Conservation (phyloP, 305 asterid species). For the Plantago lanceolata region DNA sequence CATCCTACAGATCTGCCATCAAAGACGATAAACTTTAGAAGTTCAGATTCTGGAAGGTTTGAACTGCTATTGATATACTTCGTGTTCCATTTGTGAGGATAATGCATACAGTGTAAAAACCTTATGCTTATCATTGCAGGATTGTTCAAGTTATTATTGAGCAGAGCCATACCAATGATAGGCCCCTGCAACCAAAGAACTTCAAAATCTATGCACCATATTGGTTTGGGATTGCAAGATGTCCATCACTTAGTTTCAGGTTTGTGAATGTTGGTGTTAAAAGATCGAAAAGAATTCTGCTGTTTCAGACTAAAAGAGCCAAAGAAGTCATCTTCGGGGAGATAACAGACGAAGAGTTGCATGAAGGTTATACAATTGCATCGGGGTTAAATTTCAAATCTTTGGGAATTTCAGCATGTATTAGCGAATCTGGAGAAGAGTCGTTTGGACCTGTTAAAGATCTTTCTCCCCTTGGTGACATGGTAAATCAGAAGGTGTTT, state of each 20-base stretch:
- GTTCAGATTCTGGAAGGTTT: constrained; percentile 96
- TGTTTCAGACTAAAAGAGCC: constrained; percentile 50
- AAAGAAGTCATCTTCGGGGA: constrained; percentile 67
- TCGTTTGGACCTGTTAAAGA: constrained; percentile 79
- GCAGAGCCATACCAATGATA: constrained; percentile 52
- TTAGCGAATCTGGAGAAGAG: constrained; percentile 56
- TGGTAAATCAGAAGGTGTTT: constrained; percentile 47
- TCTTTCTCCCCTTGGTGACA: constrained; percentile 84
- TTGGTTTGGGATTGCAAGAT: constrained; percentile 80
- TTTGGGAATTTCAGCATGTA: constrained; percentile 76
- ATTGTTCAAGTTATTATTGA: constrained; percentile 84
- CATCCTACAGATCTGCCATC: constrained; percentile 66
- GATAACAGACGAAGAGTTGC: constrained; percentile 81
- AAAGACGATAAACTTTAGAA: constrained; percentile 73
- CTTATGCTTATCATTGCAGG: constrained; percentile 46
- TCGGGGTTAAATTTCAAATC: constrained; percentile 77
- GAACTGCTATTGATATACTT: constrained; percentile 22
- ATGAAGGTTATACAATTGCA: constrained; percentile 83
- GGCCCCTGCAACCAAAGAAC: constrained; percentile 57
- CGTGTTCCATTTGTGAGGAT: constrained; percentile 16
- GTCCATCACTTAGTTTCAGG: constrained; percentile 88
- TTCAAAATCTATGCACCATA: constrained; percentile 79
- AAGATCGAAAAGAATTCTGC: constrained; percentile 48
- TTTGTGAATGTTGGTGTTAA: constrained; percentile 49
- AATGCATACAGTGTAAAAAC: constrained; percentile 15